phyloP scores from a whole-genome alignment of 2,329 filamentous ascomycete species.

The Verticillium longisporum region DNA sequence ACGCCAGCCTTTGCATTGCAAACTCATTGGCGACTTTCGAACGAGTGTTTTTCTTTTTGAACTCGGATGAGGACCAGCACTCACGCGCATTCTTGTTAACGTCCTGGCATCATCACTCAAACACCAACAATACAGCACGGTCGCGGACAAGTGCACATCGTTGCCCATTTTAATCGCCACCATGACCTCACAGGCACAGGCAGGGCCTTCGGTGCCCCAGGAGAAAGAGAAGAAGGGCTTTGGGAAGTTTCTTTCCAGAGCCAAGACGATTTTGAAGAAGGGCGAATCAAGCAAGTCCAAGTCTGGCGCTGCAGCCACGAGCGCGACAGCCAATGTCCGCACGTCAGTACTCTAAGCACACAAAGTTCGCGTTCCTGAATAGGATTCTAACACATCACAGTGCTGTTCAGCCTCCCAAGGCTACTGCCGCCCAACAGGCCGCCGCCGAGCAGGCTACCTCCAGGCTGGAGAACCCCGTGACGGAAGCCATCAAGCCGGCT shows the following conservation, averaged over 20 bases:
- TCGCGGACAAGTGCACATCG: neutral
- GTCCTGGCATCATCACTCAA: neutral
- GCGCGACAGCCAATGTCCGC: neutral
- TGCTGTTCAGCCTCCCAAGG: neutral
- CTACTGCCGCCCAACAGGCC: conserved; percentile 4
- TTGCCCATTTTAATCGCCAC: conserved; percentile 1
- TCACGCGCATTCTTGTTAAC: neutral
- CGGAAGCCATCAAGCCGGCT: conserved; percentile 4
- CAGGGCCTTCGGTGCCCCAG: conserved; percentile 24
- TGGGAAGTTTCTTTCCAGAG: conserved; percentile 38
- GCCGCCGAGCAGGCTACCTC: neutral
- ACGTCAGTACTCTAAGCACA: neutral
- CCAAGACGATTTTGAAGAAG: conserved; percentile 44
- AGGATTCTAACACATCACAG: neutral
- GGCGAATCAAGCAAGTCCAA: conserved; percentile 22
- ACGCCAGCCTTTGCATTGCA: neutral
- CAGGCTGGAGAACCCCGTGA: conserved; percentile 17
- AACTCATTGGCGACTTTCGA: neutral
- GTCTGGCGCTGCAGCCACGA: conserved; percentile 5
- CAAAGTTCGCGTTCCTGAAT: neutral
- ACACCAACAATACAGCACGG: neutral
- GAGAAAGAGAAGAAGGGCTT: conserved; percentile 38
- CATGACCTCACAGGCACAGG: conserved; percentile 37
- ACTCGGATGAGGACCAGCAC: neutral
- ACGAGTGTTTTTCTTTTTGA: neutral